phyloP scores from a whole-genome alignment of 176 grass and related monocot genomes.

The Secale cereale region DNA sequence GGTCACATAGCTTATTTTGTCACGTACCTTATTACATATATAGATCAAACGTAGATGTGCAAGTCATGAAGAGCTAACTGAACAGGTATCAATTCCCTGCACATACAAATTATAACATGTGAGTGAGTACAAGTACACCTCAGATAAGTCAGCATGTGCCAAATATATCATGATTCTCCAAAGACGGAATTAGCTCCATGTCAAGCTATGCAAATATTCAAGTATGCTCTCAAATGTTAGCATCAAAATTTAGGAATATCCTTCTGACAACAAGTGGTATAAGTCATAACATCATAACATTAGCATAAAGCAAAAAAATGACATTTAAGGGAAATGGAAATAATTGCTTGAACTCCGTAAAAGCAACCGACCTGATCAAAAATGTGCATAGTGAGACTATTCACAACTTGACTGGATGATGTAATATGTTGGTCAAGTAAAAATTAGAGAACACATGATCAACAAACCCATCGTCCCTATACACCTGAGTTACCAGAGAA shows the following conservation, averaged over 20 bases:
- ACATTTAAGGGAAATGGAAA: background rate
- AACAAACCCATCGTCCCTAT: background rate
- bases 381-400: background rate
- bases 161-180: background rate
- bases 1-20: background rate
- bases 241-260: background rate
- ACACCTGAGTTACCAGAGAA: slow-evolving; percentile 5
- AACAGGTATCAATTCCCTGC: background rate
- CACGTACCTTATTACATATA: slow-evolving; percentile 5
- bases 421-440: background rate
- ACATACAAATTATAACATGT: background rate
- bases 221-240: slow-evolving; percentile 12
- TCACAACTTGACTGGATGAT: background rate
- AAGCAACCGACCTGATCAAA: background rate
- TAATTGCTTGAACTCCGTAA: slow-evolving; percentile 10
- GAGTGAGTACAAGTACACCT: background rate
- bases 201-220: background rate
- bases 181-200: background rate
- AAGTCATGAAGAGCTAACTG: background rate
- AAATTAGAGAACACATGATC: slow-evolving; percentile 6
- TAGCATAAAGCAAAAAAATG: background rate
- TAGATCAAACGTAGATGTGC: background rate
- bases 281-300: background rate
- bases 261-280: background rate
- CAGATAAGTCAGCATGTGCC: background rate